Evolutionary conservation across 768 basidiomycete genomes (phyloP), one percentile per base, ranked within the genome.

Genomic region (Leccinum barrowsii): DNA sequence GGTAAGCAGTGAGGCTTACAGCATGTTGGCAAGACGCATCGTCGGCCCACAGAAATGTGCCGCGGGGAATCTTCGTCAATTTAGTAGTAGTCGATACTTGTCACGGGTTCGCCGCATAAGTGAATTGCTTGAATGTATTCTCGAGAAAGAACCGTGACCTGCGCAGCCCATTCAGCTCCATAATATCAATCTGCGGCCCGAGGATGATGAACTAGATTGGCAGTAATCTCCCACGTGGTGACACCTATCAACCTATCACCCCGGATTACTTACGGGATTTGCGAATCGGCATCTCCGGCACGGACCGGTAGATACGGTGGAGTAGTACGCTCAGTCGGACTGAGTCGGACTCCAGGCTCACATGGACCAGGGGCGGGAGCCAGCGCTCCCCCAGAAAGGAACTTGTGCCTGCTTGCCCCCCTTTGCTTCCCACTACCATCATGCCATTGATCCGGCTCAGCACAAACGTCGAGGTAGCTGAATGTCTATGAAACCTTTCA

Each of bases 381-480:
- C 32, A 13, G 32, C 32, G 5, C 32, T 34, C 35, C 15, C 35
- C 35, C 35, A 40, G 37, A 8, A 40, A 40, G 2, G 37, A 40
- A 40, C 37, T n/a, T n/a, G 17, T 10, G 37, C 37, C 37, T 40
- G 37, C 37, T 7, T 17, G 17, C 7, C 17, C 3, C 10, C 8
- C 4, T 11, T 28, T 13, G 12, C 19, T 52, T n/a, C 3, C 17
- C 1, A 15, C 34, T 42, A 28, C 50, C 46, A 13, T 35, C 34
- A 78, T 79, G 78, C 78, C 78, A 4, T 52, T 72, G 50, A 61
- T 78, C 42, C 71, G 70, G 28, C 68, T 78, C 56, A 78, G 65
- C 57, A 77, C 76, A 12, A 78, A 76, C 56, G 76, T 73, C 57
- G 66, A 71, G 56, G 74, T 78, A 58, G 56, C 7, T 35, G 19